These are phyloP conservation scores for Brassica napus DNA, from an alignment of 345 rosid species.

Conservation along the genomic window Da-Ae NC_063435.1:2119001-2119500, in stretches of 20 bases:
- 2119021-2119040: constrained; percentile 1
- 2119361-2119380: constrained; percentile 65
- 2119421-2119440: constrained; percentile 73
- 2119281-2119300: too few species aligned
- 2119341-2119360: not conserved
- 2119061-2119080: not conserved
- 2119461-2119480: constrained; percentile 45
- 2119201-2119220: not conserved
- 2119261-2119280: not conserved
- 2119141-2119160: not conserved
- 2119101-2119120: not conserved
- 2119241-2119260: not conserved
- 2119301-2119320: not conserved
- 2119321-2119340: not conserved
- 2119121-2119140: not conserved
- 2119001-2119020: constrained; percentile 59
- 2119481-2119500: not conserved
- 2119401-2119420: constrained; percentile 89
- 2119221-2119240: not conserved
- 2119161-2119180: constrained; percentile 2
- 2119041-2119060: not conserved
- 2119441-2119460: constrained; percentile 95
- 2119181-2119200: not conserved
- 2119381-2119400: constrained; percentile 93
- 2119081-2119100: not conserved